Percentiles rank a stretch among this genome's conserved stretches.
Conservation (phyloP, 306 rosid genomes). For the Acacia melanoxylon region DNA sequence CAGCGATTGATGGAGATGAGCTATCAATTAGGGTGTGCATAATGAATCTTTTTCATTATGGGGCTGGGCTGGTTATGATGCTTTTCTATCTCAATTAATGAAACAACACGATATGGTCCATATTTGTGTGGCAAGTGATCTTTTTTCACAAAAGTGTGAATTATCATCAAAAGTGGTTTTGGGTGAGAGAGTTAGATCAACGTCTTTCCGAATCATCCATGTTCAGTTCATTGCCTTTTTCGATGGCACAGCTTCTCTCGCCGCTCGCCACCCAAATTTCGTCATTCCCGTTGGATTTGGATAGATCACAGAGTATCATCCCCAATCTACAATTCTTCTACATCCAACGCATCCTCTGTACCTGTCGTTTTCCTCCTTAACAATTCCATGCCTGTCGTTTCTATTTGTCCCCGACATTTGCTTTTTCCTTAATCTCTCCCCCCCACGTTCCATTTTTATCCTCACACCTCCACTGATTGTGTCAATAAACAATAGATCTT, state of each 20-base stretch:
- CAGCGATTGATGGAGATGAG: not conserved
- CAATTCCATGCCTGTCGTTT: conserved; percentile 36
- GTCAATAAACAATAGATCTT: not conserved
- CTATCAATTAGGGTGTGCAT: not conserved
- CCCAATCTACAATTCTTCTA: not conserved
- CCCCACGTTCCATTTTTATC: not conserved
- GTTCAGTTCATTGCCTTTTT: conserved; percentile 24
- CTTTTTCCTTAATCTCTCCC: not conserved
- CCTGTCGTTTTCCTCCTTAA: conserved; percentile 31
- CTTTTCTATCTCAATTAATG: conserved; percentile 20
- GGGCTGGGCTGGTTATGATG: conserved; percentile 8
- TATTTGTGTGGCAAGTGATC: not conserved
- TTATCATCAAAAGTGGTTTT: not conserved
- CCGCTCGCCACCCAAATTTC: not conserved
- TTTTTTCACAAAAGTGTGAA: not conserved
- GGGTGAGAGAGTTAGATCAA: not conserved
- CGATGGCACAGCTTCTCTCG: not conserved
- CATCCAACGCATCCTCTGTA: conserved; percentile 13
- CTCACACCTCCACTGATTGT: not conserved
- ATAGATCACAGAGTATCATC: not conserved
- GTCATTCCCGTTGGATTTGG: not conserved
- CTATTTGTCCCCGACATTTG: conserved; percentile 32
- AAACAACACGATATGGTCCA: conserved; percentile 32
- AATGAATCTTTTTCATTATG: not conserved
- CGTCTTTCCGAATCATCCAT: conserved; percentile 40